These are phyloP conservation scores for Sporobolomyces phaffii DNA, from an alignment of 768 basidiomycete genomes.

Conservation along the genomic window DNA sequence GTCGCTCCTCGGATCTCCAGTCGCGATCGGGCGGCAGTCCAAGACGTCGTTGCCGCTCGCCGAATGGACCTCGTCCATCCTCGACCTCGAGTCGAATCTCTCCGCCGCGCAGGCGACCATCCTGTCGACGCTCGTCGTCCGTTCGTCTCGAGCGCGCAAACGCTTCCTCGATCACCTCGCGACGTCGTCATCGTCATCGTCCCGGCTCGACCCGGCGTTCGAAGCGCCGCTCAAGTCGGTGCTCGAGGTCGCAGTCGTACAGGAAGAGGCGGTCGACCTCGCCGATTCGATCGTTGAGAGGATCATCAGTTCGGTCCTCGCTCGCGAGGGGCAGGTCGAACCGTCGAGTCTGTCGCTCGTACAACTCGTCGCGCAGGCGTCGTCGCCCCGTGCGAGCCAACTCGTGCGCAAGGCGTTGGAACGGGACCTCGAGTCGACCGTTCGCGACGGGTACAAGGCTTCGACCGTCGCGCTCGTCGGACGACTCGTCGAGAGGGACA, in stretches of 20 bases:
- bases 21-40: neutral
- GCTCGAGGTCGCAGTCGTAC: conserved; percentile 13
- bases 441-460: conserved; percentile 12
- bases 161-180: neutral
- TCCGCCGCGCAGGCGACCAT: neutral
- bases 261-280: neutral
- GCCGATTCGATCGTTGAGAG: neutral
- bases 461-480: conserved; percentile 4
- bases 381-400: neutral
- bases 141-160: conserved; percentile 12
- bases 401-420: neutral
- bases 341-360: neutral
- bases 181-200: too few species aligned
- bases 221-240: conserved; percentile 16
- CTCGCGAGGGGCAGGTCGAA: neutral
- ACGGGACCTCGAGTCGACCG: conserved; percentile 6
- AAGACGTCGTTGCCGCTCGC: neutral
- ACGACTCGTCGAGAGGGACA: neutral
- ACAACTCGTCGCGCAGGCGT: conserved; percentile 1
- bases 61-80: too few species aligned
- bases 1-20: neutral
- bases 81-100: too few species aligned
- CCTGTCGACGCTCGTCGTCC: conserved; percentile 15
- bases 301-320: neutral
- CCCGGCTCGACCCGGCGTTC: neutral